These are phyloP conservation scores for Caloboletus firmus DNA, from an alignment of 1,284 basidiomycete genomes.

Conservation along the genomic window DNA sequence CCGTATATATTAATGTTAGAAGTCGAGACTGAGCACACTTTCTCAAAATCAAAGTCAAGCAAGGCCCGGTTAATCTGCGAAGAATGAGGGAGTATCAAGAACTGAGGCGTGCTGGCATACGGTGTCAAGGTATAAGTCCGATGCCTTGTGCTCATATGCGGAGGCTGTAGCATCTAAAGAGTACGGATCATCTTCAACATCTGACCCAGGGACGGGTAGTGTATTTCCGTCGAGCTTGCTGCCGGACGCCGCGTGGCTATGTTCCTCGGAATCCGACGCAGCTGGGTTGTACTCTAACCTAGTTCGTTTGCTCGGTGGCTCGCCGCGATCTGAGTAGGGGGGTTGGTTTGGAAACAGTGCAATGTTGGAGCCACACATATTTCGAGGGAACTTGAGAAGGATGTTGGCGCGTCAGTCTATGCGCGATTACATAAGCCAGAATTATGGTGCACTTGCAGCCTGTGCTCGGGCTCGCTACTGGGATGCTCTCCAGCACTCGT, in stretches of 20 bases:
- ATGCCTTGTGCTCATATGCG: constrained; percentile 54
- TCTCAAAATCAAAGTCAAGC: constrained; percentile 99
- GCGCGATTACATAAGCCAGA: constrained; percentile 27
- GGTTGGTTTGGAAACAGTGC: constrained; percentile 10
- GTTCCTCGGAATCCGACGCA: constrained; percentile 14
- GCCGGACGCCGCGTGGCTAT: constrained; percentile 13
- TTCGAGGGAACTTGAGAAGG: constrained; percentile 2
- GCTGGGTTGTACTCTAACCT: constrained; percentile 33
- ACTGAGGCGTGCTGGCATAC: constrained; percentile 46
- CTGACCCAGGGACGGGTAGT: constrained; percentile 23
- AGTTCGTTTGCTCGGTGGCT: constrained; percentile 46
- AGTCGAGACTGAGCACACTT: constrained; percentile 94
- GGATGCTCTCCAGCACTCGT: constrained; percentile 28
- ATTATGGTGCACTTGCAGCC: too few relatives aligned
- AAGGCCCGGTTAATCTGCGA: constrained; percentile 80
- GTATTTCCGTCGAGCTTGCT: constrained; percentile 32
- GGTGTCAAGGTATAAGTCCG: constrained; percentile 95
- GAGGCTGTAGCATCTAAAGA: constrained; percentile 39
- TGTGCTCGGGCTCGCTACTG: background rate
- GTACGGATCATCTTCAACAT: constrained; percentile 55
- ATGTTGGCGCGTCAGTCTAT: background rate
- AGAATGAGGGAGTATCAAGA: constrained; percentile 21
- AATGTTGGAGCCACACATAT: constrained; percentile 19
- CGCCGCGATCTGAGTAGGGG: constrained; percentile 16
- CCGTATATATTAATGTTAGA: constrained; percentile 98